Percentiles rank a stretch among this genome's conserved stretches.
These are phyloP conservation scores for Potentilla sterilis DNA, from an alignment of 306 rosid genomes.

Conservation along the genomic window DNA sequence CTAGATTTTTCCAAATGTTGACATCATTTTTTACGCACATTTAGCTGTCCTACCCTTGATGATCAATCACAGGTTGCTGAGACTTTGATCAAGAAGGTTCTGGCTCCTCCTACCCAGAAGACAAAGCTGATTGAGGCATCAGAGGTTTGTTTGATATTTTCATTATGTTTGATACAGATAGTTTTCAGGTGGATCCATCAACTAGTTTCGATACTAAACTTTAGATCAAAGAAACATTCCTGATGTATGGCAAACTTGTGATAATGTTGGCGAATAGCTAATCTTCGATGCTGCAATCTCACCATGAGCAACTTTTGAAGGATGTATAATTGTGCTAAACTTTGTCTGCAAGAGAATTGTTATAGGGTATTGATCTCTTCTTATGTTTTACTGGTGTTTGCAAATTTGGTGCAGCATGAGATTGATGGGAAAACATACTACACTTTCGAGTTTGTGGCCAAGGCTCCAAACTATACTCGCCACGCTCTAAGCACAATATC, in stretches of 20 bases:
- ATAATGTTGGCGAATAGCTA: neutral
- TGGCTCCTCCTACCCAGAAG: slow-evolving; percentile 86
- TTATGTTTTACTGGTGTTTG: slow-evolving; percentile 10
- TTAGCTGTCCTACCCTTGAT: slow-evolving; percentile 8
- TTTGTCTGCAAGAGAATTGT: neutral
- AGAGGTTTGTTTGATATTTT: slow-evolving; percentile 53
- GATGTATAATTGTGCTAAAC: neutral
- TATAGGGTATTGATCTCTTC: neutral
- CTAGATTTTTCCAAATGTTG: neutral
- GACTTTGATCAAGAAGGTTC: slow-evolving; percentile 72
- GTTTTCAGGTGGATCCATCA: neutral
- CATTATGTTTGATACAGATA: neutral
- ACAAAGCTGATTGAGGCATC: slow-evolving; percentile 77
- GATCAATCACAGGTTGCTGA: slow-evolving; percentile 61
- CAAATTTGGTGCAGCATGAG: slow-evolving; percentile 56
- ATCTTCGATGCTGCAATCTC: neutral
- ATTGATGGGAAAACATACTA: slow-evolving; percentile 78
- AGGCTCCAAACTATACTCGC: slow-evolving; percentile 93
- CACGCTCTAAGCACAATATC: slow-evolving; percentile 86
- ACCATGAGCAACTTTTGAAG: neutral
- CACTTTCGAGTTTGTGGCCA: slow-evolving; percentile 77
- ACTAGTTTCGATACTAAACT: neutral
- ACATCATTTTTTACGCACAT: neutral
- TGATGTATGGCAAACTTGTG: neutral
- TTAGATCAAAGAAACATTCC: neutral